Base-by-base conservation (phyloP, 345 rosid species). In the Nephelium lappaceum region DNA sequence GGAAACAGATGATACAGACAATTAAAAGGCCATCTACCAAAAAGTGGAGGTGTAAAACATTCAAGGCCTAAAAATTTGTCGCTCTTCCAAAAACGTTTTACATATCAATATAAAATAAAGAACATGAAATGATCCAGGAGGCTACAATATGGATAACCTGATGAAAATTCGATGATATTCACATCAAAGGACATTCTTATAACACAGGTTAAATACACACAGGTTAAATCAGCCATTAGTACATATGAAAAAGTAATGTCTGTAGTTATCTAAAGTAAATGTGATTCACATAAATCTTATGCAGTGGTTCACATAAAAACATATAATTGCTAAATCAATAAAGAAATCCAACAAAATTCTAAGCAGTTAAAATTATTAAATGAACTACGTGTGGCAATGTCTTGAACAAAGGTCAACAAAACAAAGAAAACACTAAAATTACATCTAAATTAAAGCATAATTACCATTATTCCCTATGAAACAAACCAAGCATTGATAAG, bases 11-110 rank as follows among this genome's bases (percentile, higher is more conserved):
- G 19, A 75, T 27, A 43, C 42, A 10, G 15, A 38, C 31, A 61
- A 65, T 11, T 49, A 65, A 70, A 65, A 49, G 31, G 76, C 47
- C 47, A 75, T 47, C 61, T 75, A 75, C 61, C 64, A 53, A 24
- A 76, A 38, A 38, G 18, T 9, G 4, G 65, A 47, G 27, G 19
- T 41, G 23, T 19, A 8, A 45, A 4, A 66, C 14, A 49, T 75
- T 25, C 21, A 64, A 49, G 49, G 16, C 71, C 19, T 24, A 36
- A 66, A 51, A 36, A 75, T 7, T 12, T 6, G 14, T 19, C 16
- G 24, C 24, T 51, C 38, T 25, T 19, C 38, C 31, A 49, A 14
- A 36, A 38, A 66, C 67, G 23, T 21, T 36, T 12, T 49, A 58
- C 8, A 27, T 1, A 15, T 66, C 71, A 66, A 14, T 42, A 25